Evolutionary conservation across 371 early-diverging fungal species (phyloP).

Genomic region (Mortierella sp.): DNA sequence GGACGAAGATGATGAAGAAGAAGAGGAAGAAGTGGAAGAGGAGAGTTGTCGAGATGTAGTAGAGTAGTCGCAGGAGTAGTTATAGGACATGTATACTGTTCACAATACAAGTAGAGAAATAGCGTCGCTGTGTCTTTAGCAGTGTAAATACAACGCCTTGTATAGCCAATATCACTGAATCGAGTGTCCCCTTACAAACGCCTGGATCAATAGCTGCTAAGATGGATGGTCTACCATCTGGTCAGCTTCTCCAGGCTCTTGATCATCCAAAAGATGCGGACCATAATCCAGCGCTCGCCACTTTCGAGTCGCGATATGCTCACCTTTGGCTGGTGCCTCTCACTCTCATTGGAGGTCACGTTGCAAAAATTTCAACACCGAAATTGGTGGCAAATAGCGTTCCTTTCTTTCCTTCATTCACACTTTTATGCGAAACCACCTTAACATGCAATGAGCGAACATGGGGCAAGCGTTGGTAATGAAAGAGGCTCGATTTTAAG

Average conservation of each 20-base stretch:
- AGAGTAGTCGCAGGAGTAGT: neutral
- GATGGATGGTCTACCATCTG: no score
- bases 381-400: constrained; percentile 19
- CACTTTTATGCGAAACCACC: neutral
- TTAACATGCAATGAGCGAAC: constrained; percentile 24
- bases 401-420: neutral
- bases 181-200: no score
- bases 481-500: neutral
- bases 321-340: no score
- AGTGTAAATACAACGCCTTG: neutral
- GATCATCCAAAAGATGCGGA: neutral
- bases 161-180: no score
- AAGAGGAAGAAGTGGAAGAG: constrained; percentile 3
- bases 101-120: neutral
- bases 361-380: neutral
- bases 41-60: neutral
- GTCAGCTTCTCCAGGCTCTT: neutral
- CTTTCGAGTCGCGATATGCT: no score
- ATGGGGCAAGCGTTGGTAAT: constrained; percentile 13
- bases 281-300: neutral
- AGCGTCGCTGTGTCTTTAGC: no score
- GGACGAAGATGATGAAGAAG: constrained; percentile 22
- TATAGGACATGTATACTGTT: neutral
- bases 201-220: no score
- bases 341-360: no score